phyloP scores from a whole-genome alignment of 2,329 filamentous ascomycete genomes.

The Akanthomyces lecanii region DNA sequence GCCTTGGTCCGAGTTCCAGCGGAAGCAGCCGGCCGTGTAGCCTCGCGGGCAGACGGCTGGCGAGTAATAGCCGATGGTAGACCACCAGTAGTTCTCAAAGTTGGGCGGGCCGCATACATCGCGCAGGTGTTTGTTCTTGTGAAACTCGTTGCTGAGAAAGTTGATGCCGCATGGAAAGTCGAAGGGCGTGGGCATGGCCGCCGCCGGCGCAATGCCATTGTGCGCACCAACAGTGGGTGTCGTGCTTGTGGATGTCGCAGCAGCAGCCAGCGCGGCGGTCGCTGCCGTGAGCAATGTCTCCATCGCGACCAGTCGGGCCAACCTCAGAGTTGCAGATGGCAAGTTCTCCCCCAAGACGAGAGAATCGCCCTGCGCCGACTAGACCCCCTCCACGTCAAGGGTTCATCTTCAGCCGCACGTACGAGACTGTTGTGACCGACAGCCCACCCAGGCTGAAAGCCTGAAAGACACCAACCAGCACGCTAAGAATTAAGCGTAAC shows the following conservation, averaged over 20 bases:
- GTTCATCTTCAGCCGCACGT: neutral
- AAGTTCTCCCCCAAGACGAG: neutral
- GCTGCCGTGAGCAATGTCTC: neutral
- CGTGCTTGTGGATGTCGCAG: neutral
- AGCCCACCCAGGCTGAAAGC: neutral
- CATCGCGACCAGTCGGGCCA: neutral
- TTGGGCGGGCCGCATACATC: constrained; percentile 13
- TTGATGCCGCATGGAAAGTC: constrained; percentile 15
- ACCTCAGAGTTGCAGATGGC: neutral
- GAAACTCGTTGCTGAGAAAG: constrained; percentile 11
- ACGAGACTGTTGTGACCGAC: neutral
- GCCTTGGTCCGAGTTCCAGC: constrained; percentile 14
- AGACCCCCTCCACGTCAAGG: neutral
- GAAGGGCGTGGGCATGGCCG: constrained; percentile 15
- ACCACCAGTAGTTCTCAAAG: constrained; percentile 16
- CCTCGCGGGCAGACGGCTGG: constrained; percentile 13
- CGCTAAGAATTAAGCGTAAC: constrained; percentile 1
- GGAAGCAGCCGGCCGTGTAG: constrained; percentile 15
- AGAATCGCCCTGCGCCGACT: neutral
- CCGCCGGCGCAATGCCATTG: constrained; percentile 10
- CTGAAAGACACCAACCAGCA: neutral
- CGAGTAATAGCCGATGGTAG: constrained; percentile 16
- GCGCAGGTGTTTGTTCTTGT: constrained; percentile 9
- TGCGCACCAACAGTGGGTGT: neutral
- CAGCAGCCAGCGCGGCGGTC: neutral